Evolutionary conservation across 306 rosid genomes (phyloP).

Genomic region (Prinsepia uniflora): DNA sequence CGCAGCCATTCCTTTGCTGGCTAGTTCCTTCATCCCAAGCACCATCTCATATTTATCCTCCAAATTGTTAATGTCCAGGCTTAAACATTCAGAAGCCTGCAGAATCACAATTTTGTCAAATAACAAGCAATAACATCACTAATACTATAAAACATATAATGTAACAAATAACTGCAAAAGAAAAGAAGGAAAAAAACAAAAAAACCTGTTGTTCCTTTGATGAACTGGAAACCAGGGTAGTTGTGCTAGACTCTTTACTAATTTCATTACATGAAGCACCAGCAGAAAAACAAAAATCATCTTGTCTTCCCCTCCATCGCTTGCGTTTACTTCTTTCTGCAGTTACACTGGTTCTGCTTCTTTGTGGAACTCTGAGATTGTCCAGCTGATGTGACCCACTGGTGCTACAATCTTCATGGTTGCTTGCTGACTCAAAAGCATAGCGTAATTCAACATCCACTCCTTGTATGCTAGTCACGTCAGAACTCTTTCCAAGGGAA

Average conservation of each 20-base stretch:
- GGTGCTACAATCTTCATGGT: slow-evolving; percentile 90
- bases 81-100: slow-evolving; percentile 62
- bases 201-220: slow-evolving; percentile 73
- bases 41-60: slow-evolving; percentile 77
- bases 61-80: slow-evolving; percentile 37
- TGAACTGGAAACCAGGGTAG: slow-evolving; percentile 28
- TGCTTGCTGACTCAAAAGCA: slow-evolving; percentile 51
- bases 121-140: background rate
- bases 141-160: too few relatives aligned
- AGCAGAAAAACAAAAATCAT: slow-evolving; percentile 44
- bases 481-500: slow-evolving; percentile 80
- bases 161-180: background rate
- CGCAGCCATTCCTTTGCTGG: slow-evolving; percentile 85
- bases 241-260: slow-evolving; percentile 49
- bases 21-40: slow-evolving; percentile 83
- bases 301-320: slow-evolving; percentile 92
- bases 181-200: background rate
- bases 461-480: slow-evolving; percentile 59
- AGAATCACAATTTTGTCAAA: slow-evolving; percentile 12
- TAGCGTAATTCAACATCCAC: slow-evolving; percentile 65
- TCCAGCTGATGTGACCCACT: slow-evolving; percentile 68
- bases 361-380: slow-evolving; percentile 50
- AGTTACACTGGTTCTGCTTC: slow-evolving; percentile 49
- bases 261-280: slow-evolving; percentile 46
- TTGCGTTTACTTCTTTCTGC: slow-evolving; percentile 89